A percentile compares a stretch with the other conserved stretches of the same genome.
phyloP scores from a whole-genome alignment of 768 basidiomycete genomes.

The Ephemerocybe angulata region DNA sequence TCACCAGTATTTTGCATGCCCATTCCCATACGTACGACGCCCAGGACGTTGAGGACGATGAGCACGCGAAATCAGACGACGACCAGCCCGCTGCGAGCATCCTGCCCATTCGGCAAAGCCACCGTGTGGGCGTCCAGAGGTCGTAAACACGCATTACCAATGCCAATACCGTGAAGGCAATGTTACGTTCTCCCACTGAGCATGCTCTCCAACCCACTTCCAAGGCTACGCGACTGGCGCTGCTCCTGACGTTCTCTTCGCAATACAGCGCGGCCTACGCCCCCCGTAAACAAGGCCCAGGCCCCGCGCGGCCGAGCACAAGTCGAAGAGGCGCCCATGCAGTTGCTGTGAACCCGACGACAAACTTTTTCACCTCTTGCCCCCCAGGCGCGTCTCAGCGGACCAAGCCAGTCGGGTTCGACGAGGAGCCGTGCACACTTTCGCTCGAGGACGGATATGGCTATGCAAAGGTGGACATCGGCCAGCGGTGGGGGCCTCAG shows the following conservation, averaged over 20 bases:
- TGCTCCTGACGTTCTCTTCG: background rate
- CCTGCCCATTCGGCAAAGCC: background rate
- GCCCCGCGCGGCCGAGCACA: background rate
- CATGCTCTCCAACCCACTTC: background rate
- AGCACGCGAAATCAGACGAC: too few species aligned
- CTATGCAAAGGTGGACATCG: conserved; percentile 6
- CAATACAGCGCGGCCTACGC: background rate
- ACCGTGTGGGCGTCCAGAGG: background rate
- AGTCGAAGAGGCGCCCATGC: conserved; percentile 3
- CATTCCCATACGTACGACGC: too few species aligned
- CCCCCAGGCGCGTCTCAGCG: conserved; percentile 5
- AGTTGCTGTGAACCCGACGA: conserved; percentile 7
- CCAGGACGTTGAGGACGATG: background rate
- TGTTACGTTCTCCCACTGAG: background rate
- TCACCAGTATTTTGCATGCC: too few species aligned
- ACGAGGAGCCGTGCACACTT: conserved; percentile 10
- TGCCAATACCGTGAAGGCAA: background rate
- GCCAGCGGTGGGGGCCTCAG: background rate
- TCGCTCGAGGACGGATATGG: conserved; percentile 5
- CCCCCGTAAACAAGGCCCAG: background rate
- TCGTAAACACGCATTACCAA: background rate
- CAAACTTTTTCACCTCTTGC: conserved; percentile 7
- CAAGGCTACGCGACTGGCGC: background rate
- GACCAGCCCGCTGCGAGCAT: background rate
- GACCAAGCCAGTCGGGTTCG: conserved; percentile 10